Evolutionary conservation across 108 stramenopile species (phyloP).

Genomic region (Pseudonitzschia multiseries): DNA sequence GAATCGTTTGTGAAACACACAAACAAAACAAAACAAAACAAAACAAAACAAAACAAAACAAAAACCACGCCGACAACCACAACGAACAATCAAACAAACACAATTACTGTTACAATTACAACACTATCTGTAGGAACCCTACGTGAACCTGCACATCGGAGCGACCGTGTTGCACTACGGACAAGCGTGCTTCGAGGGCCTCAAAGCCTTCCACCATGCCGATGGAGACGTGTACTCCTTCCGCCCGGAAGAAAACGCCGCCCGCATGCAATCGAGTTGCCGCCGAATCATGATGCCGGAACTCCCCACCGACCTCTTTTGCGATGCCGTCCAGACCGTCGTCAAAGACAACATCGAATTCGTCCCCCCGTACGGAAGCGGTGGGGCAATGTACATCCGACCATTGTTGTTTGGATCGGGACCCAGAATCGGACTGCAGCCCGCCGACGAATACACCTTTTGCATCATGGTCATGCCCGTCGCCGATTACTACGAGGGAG

Average conservation of each 20-base stretch:
- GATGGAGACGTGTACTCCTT: constrained; percentile 94
- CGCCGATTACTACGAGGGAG: constrained; percentile 98
- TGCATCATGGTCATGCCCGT: constrained; percentile 94
- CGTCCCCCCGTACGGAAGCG: constrained; percentile 95
- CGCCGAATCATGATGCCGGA: constrained; percentile 92
- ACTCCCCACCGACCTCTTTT: constrained; percentile 80
- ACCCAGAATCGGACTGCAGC: constrained; percentile 94
- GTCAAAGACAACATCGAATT: constrained; percentile 94
- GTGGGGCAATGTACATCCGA: constrained; percentile 94
- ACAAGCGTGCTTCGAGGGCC: constrained; percentile 97
- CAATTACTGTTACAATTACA: too few relatives aligned
- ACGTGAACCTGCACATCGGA: constrained; percentile 92
- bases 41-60: not conserved
- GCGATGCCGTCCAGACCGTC: constrained; percentile 86
- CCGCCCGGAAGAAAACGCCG: constrained; percentile 96
- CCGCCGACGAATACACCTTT: constrained; percentile 97
- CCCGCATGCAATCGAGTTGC: constrained; percentile 75
- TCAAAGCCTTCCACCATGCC: constrained; percentile 95
- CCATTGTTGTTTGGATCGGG: constrained; percentile 96
- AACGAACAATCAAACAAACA: too few relatives aligned
- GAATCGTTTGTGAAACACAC: too few relatives aligned
- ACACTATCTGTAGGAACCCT: constrained; percentile 53
- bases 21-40: too few relatives aligned
- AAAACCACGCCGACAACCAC: too few relatives aligned
- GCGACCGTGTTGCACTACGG: constrained; percentile 98